Evolutionary conservation across 768 basidiomycete species (phyloP), one percentile per base, ranked within the genome.

Genomic region (Tephrocybe sp.): DNA sequence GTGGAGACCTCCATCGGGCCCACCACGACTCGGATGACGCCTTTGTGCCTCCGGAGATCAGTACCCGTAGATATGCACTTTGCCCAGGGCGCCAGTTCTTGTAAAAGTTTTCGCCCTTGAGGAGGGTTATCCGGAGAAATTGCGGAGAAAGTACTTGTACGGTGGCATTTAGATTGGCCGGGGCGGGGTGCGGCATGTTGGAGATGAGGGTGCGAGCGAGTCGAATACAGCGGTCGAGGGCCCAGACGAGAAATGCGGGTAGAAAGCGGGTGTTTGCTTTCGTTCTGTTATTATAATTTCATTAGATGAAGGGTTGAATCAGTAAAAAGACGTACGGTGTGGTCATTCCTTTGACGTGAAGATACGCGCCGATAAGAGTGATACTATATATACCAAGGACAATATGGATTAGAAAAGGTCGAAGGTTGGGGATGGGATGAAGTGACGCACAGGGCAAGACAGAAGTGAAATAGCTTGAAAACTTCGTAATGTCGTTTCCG

Each of bases 61-160:
- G 80, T 56, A 84, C 65, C 9, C 68, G 72, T 17, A 85, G 65
- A 56, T 74, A 84, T 0, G 72, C 76, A 32, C 72, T 71, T 62
- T 85, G 84, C 7, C 83, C 84, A 0, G 84, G 72, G 17, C 65
- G 68, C 68, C 84, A 78, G 56, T 71, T 71, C 13, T 72, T 63
- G 22, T 64, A 54, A 7, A 17, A 76, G 72, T 32, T 60, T 58
- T 26, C 26, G 26, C 26, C 26, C 7, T 7, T 26, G 7, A 4
- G 26, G 23, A 82, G 58, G 14, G 71, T 68, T 12, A 85, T 61
- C 14, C 77, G 77, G 19, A 84, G 58, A 57, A 79, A 73, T 51
- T 68, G 68, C 3, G 71, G 70, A 5, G 75, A 74, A 22, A 81
- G 62, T 1, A 75, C 55, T 51, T 80, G 77, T 1, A 71, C 68